Evolutionary conservation across 2,329 filamentous ascomycete genomes (phyloP), one percentile per base, ranked within the genome.

Genomic region (Ophiosphaerella herpotricha): DNA sequence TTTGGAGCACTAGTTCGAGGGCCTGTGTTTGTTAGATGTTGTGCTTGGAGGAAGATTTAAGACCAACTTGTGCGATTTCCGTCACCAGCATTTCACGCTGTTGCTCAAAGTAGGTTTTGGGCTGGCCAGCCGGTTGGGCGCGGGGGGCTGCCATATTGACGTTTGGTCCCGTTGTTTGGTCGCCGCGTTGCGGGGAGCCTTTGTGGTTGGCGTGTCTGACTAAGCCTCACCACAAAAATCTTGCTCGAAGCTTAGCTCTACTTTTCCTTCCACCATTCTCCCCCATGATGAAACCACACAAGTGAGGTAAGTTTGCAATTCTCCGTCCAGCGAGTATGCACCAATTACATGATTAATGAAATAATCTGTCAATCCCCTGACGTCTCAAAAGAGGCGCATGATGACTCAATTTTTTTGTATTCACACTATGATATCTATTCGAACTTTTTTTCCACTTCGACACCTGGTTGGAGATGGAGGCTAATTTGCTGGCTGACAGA

Each of bases 1-100:
- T 97, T 64, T 92, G 89, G 8, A 99, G 86, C 51, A 96, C 91
- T 66, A 94, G 87, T 67, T 97, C 94, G 70, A 99, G 80, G 54
- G 80, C 81, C 82, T 85, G n/a, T 23, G 9, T 16, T 37, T 16
- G 32, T 36, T 13, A 26, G 32, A 34, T 33, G 52, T 46, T n/a
- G 32, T 21, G 46, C 42, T 74, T 80, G 12, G 18, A 39, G 26
- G n/a, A 21, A 39, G 34, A 33, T 16, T 54, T 37, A 85, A 39
- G 32, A 53, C 53, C 16, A 64, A 90, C 88, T 76, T 86, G 80
- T 52, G 86, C 87, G 62, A 92, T 90, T 60, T 92, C 89, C 39
- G 81, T 79, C 4, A 92, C 79, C 26, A 92, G 78, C 6, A 84
- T 78, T 63, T 87, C 87, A 52, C 89, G 83, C 75, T 93, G 89